A percentile compares a stretch with the other conserved stretches of the same genome.
These are phyloP conservation scores for Penicillium bovifimosum DNA, from an alignment of 495 filamentous ascomycete genomes.

Conservation along the genomic window DNA sequence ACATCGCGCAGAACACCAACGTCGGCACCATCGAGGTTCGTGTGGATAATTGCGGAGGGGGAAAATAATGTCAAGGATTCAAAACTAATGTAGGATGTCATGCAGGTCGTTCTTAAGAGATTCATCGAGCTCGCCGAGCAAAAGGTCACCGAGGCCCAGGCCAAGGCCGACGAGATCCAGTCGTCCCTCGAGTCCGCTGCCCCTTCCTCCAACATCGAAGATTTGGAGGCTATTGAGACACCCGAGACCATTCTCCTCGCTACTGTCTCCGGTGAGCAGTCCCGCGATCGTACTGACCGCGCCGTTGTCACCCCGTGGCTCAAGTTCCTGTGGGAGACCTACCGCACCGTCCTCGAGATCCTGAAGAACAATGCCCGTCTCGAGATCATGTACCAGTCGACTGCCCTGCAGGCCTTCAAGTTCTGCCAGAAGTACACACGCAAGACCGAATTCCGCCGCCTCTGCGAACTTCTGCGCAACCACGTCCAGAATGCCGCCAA, in stretches of 20 bases:
- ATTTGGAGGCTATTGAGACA: slow-evolving; percentile 94
- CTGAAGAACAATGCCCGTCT: slow-evolving; percentile 97
- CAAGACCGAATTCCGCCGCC: slow-evolving; percentile 97
- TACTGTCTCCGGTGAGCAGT: slow-evolving; percentile 96
- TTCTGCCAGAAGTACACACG: slow-evolving; percentile 97
- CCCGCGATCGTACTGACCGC: slow-evolving; percentile 90
- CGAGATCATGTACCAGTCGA: slow-evolving; percentile 97
- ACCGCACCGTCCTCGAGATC: slow-evolving; percentile 96
- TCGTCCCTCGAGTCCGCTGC: slow-evolving; percentile 68
- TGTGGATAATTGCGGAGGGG: not conserved
- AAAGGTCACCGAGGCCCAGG: slow-evolving; percentile 94
- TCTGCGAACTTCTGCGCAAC: slow-evolving; percentile 96
- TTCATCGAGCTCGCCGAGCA: slow-evolving; percentile 96
- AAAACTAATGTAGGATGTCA: slow-evolving; percentile 18
- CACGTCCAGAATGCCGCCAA: slow-evolving; percentile 99
- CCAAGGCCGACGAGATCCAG: slow-evolving; percentile 92
- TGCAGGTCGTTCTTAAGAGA: slow-evolving; percentile 75
- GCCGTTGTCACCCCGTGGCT: slow-evolving; percentile 98
- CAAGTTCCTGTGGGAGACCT: slow-evolving; percentile 99
- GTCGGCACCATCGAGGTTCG: slow-evolving; percentile 81
- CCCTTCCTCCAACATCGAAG: slow-evolving; percentile 75
- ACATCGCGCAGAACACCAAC: slow-evolving; percentile 97
- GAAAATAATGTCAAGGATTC: not conserved
- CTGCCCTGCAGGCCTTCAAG: slow-evolving; percentile 94
- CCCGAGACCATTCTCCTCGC: slow-evolving; percentile 97